Percentiles rank a stretch among this genome's conserved stretches.
These are phyloP conservation scores for Zygosaccharomyces siamensis DNA, from an alignment of 805 yeast genomes.

Conservation along the genomic window DNA sequence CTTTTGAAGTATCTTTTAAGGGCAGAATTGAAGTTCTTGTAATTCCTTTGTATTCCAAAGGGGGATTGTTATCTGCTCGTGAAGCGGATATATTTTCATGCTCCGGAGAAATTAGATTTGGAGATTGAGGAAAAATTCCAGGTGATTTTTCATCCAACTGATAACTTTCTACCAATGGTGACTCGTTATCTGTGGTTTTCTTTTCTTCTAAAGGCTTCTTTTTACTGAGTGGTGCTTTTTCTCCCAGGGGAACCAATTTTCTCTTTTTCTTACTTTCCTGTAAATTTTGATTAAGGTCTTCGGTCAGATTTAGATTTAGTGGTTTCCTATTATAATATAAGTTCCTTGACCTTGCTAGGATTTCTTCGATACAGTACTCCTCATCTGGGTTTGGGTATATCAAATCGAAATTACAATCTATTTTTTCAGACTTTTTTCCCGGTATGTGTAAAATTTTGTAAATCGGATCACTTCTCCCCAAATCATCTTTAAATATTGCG, in stretches of 20 bases:
- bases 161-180: background rate
- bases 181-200: background rate
- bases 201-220: background rate
- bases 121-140: constrained; percentile 3
- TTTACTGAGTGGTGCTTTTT: constrained; percentile 9
- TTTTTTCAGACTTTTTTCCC: constrained; percentile 57
- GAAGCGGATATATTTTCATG: background rate
- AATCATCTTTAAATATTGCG: constrained; percentile 39
- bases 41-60: constrained; percentile 10
- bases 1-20: constrained; percentile 36
- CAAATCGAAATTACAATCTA: constrained; percentile 56
- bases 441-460: constrained; percentile 48
- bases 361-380: constrained; percentile 61
- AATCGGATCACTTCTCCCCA: constrained; percentile 37
- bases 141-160: background rate
- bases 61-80: background rate
- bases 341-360: constrained; percentile 50
- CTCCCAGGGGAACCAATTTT: constrained; percentile 10
- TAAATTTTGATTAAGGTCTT: background rate
- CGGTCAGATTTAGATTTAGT: background rate
- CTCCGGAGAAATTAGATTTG: background rate
- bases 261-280: constrained; percentile 7
- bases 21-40: constrained; percentile 43
- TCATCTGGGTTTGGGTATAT: constrained; percentile 44
- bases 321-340: constrained; percentile 13